Evolutionary conservation across 1,284 basidiomycete genomes (phyloP), one percentile per base, ranked within the genome.

Genomic region (Schizopora paradoxa): DNA sequence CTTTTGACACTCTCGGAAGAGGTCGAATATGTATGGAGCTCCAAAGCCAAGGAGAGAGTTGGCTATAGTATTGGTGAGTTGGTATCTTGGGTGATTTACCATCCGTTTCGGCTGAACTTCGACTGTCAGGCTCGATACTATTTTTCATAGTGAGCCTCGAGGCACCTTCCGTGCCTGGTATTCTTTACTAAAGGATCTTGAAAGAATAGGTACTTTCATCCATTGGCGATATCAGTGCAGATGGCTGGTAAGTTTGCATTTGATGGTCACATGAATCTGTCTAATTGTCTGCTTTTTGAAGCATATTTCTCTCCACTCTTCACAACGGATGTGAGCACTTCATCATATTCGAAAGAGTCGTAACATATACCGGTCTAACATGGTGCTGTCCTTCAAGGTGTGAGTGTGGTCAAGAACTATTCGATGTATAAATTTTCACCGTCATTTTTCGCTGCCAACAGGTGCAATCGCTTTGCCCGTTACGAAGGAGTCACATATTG

Each of bases 181-280:
- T 10, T 11, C 19, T 37, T 2, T 7, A 14, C 32, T 39, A 42
- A 16, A 4, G 16, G 10, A 19, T 29, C 13, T 14, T 29, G 11
- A 22, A n/a, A 51, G 48, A 51, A 51, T 32, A 39, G 48, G 13
- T 51, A 51, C 31, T 42, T 51, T 31, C 43, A 43, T 19, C 39
- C 39, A 6, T 25, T 51, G 7, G 48, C 48, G 7, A 46, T 51
- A n/a, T n/a, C n/a, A n/a, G n/a, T n/a, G n/a, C n/a, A n/a, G n/a
- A n/a, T n/a, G n/a, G n/a, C n/a, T n/a, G n/a, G n/a, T n/a, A n/a
- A n/a, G n/a, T n/a, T n/a, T n/a, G n/a, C n/a, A n/a, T n/a, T n/a
- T n/a, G n/a, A n/a, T n/a, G n/a, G n/a, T n/a, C n/a, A n/a, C n/a
- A n/a, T n/a, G n/a, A n/a, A n/a, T n/a, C n/a, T n/a, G n/a, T n/a